phyloP scores from a whole-genome alignment of 164 flowering plant genomes.

The Annona cherimola region DNA sequence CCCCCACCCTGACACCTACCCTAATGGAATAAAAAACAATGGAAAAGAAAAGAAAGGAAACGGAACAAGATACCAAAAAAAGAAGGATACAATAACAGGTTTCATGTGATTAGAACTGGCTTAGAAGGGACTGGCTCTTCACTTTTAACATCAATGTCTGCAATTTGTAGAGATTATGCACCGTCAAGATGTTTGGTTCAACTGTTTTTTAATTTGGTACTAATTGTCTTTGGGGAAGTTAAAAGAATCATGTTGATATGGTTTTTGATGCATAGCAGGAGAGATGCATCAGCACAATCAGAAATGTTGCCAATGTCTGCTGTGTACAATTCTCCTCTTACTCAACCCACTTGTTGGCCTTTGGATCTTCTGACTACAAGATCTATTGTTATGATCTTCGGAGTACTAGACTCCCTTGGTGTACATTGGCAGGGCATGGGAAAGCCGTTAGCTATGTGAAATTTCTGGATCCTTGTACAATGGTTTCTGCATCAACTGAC shows the following conservation, averaged over 20 bases:
- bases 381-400: constrained; percentile 92
- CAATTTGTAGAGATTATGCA: not conserved
- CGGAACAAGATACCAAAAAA: too few species aligned
- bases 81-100: too few species aligned
- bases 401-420: constrained; percentile 71
- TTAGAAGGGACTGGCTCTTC: not conserved
- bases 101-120: not conserved
- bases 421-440: constrained; percentile 75
- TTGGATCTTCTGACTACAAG: constrained; percentile 86
- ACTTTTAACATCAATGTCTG: not conserved
- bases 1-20: too few species aligned
- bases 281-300: constrained; percentile 60
- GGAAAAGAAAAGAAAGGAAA: too few species aligned
- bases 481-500: constrained; percentile 94
- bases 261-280: constrained; percentile 36
- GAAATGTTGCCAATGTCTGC: constrained; percentile 83
- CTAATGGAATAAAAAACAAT: too few species aligned
- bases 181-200: not conserved
- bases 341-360: constrained; percentile 70
- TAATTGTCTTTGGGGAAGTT: not conserved
- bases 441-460: constrained; percentile 93
- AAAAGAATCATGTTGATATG: not conserved
- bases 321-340: constrained; percentile 89
- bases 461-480: constrained; percentile 75
- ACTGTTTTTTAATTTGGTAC: not conserved